Percentiles rank a stretch among this genome's conserved stretches.
These are phyloP conservation scores for Macadamia integrifolia DNA, from an alignment of 164 flowering plant genomes.

Conservation along the genomic window DNA sequence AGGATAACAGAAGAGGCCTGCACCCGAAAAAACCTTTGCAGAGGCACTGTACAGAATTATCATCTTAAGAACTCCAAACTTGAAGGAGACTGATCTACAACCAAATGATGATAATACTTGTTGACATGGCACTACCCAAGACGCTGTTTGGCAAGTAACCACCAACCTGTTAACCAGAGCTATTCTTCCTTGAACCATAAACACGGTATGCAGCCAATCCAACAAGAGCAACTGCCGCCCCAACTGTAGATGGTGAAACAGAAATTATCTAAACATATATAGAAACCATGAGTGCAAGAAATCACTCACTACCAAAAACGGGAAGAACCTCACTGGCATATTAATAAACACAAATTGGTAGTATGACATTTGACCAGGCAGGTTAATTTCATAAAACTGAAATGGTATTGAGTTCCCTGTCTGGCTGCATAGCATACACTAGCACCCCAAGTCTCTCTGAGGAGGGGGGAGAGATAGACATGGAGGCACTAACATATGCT, in stretches of 20 bases:
- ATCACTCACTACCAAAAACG: too few species aligned
- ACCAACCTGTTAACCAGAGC: constrained; percentile 24
- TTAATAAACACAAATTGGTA: neutral
- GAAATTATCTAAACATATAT: neutral
- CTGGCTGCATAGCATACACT: too few species aligned
- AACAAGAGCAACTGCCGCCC: constrained; percentile 58
- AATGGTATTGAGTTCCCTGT: too few species aligned
- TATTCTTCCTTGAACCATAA: constrained; percentile 45
- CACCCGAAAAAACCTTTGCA: neutral
- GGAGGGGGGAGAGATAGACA: neutral
- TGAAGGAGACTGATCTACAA: neutral
- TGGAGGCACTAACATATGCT: neutral
- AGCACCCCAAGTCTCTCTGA: too few species aligned
- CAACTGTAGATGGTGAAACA: constrained; percentile 31
- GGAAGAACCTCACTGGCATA: neutral
- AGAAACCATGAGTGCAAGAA: neutral
- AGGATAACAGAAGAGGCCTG: neutral
- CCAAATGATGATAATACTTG: neutral
- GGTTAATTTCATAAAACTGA: too few species aligned
- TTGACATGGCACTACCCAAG: neutral
- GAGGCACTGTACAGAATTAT: neutral
- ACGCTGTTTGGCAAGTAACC: neutral
- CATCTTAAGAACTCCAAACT: neutral
- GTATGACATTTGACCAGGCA: too few species aligned
- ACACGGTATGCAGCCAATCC: constrained; percentile 68